Evolutionary conservation across 129 eudicot species (phyloP).

Genomic region (Logfia minima): DNA sequence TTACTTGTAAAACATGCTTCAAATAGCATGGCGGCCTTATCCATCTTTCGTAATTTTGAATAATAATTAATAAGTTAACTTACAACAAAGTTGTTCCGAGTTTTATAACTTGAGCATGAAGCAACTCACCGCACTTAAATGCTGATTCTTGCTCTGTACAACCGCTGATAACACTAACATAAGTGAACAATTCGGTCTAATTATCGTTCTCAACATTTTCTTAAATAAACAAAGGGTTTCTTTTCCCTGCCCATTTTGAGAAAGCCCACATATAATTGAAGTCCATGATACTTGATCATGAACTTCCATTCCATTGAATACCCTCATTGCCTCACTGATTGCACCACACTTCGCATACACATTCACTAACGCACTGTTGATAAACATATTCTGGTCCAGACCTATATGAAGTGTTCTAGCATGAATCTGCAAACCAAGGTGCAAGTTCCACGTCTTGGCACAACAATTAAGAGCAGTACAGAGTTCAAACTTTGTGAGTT

Average conservation of each 20-base stretch:
- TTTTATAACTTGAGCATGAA: conserved; percentile 46
- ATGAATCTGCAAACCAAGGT: conserved; percentile 40
- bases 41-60: conserved; percentile 42
- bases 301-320: conserved; percentile 34
- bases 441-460: conserved; percentile 35
- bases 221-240: conserved; percentile 43
- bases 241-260: conserved; percentile 40
- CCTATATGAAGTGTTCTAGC: conserved; percentile 31
- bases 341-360: conserved; percentile 45
- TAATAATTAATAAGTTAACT: conserved; percentile 48
- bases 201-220: conserved; percentile 30
- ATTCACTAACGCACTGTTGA: conserved; percentile 45
- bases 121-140: conserved; percentile 32
- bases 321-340: conserved; percentile 34
- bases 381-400: conserved; percentile 34
- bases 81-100: conserved; percentile 39
- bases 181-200: conserved; percentile 46
- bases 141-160: conserved; percentile 38
- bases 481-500: conserved; percentile 19
- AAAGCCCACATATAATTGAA: conserved; percentile 45
- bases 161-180: conserved; percentile 49
- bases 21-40: conserved; percentile 32
- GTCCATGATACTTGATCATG: conserved; percentile 56
- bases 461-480: conserved; percentile 41
- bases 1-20: conserved; percentile 25